Evolutionary conservation across 495 filamentous ascomycete genomes (phyloP).

Genomic region (Cladorrhinum samala): DNA sequence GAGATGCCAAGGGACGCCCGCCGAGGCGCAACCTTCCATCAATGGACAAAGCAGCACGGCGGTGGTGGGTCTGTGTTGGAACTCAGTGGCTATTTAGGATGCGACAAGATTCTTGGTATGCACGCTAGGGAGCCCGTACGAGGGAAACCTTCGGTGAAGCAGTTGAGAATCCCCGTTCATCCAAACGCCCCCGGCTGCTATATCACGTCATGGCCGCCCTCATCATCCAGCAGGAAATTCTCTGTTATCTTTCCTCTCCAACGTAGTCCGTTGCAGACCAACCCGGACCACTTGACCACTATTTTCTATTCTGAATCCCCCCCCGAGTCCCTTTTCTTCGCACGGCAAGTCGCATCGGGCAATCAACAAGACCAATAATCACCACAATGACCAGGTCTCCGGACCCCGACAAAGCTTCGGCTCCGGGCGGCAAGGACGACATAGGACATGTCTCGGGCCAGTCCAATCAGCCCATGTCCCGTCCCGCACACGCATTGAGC

Average conservation of each 20-base stretch:
- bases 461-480: constrained; percentile 47
- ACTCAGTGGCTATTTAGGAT: neutral
- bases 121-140: neutral
- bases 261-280: neutral
- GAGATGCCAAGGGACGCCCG: constrained; percentile 16
- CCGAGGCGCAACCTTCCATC: constrained; percentile 11
- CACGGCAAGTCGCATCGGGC: neutral
- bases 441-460: constrained; percentile 46
- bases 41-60: constrained; percentile 3
- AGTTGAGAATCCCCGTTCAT: neutral
- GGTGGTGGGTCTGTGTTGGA: neutral
- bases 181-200: neutral
- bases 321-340: neutral
- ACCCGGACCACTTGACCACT: neutral
- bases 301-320: too few relatives aligned
- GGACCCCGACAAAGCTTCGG: constrained; percentile 9
- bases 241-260: neutral
- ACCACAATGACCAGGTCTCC: constrained; percentile 7
- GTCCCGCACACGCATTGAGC: constrained; percentile 60
- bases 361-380: neutral
- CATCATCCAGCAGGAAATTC: neutral
- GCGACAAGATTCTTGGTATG: neutral
- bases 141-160: constrained; percentile 2
- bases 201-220: constrained; percentile 1
- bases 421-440: too few relatives aligned